A percentile compares a stretch with the other conserved stretches of the same genome.
Conservation (phyloP, 73 alveolate genomes). For the Blepharisma japonicum region DNA sequence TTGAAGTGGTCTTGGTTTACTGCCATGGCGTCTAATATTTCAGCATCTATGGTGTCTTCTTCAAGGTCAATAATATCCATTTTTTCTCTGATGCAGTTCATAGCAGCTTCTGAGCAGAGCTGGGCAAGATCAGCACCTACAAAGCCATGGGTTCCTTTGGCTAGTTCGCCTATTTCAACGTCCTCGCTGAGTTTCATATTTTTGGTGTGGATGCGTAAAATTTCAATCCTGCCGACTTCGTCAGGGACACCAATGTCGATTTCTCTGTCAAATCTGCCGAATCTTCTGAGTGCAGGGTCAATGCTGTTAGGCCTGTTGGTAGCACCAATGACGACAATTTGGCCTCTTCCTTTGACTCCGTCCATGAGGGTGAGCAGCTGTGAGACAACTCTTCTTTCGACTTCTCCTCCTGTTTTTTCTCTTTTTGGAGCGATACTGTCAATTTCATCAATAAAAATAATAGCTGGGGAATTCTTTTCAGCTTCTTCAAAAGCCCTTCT, state of each 20-base stretch:
- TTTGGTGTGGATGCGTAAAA: slow-evolving; percentile 58
- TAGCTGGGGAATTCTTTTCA: slow-evolving; percentile 82
- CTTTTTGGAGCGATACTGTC: slow-evolving; percentile 96
- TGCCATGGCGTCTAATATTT: slow-evolving; percentile 68
- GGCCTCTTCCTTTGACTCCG: slow-evolving; percentile 72
- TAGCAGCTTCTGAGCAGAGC: slow-evolving; percentile 40
- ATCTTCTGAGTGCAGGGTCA: slow-evolving; percentile 65
- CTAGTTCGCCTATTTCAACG: slow-evolving; percentile 36
- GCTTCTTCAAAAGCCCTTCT: slow-evolving; percentile 94
- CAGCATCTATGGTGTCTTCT: slow-evolving; percentile 47
- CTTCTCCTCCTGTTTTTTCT: slow-evolving; percentile 67
- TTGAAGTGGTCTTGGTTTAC: no score
- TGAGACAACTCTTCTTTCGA: slow-evolving; percentile 90
- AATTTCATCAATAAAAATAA: slow-evolving; percentile 89
- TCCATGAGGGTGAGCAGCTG: slow-evolving; percentile 59
- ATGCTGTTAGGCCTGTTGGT: slow-evolving; percentile 59
- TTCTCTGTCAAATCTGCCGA: slow-evolving; percentile 80
- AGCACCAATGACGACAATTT: slow-evolving; percentile 59
- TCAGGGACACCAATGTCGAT: slow-evolving; percentile 81
- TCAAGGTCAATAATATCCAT: slow-evolving; percentile 35
- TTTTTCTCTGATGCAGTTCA: slow-evolving; percentile 35
- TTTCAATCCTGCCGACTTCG: slow-evolving; percentile 67
- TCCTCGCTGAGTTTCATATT: slow-evolving; percentile 33
- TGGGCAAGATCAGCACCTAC: slow-evolving; percentile 54
- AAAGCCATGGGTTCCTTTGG: slow-evolving; percentile 62